Evolutionary conservation across 2,329 filamentous ascomycete genomes (phyloP).

Genomic region (Leptographium lundbergii): DNA sequence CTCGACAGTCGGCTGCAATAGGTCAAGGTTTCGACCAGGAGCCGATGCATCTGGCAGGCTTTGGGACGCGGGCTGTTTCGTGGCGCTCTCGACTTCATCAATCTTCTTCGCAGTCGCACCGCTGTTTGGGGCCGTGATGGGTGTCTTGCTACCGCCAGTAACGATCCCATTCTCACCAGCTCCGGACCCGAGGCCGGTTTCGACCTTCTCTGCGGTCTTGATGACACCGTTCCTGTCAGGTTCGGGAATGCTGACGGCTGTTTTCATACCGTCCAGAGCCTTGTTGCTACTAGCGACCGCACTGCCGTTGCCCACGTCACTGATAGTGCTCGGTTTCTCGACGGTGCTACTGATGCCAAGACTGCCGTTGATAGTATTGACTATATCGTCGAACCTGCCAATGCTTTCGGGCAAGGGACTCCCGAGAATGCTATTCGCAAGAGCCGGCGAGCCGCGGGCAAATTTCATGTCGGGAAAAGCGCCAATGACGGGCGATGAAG

Average conservation of each 20-base stretch:
- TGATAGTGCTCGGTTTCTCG: not conserved
- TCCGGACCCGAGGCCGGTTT: not conserved
- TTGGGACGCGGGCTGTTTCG: not conserved
- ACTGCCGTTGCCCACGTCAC: not conserved
- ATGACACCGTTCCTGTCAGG: not conserved
- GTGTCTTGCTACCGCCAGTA: not conserved
- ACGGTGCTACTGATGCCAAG: not conserved
- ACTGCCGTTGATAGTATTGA: not conserved
- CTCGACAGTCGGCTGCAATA: conserved; percentile 26
- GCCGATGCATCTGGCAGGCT: not conserved
- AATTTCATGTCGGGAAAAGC: conserved; percentile 50
- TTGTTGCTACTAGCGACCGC: not conserved
- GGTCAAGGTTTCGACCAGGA: not conserved
- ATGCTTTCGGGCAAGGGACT: not conserved
- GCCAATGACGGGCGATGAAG: conserved; percentile 63
- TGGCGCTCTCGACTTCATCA: not conserved
- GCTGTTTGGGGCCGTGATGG: not conserved
- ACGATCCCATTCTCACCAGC: not conserved
- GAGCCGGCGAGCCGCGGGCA: conserved; percentile 46
- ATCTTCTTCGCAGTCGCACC: not conserved
- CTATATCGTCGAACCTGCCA: not conserved
- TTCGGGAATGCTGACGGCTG: not conserved
- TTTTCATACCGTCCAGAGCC: not conserved
- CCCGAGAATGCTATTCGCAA: conserved; percentile 21
- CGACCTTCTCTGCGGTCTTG: not conserved